Evolutionary conservation across 495 filamentous ascomycete species (phyloP).

Genomic region (Daldinia vernicosa): DNA sequence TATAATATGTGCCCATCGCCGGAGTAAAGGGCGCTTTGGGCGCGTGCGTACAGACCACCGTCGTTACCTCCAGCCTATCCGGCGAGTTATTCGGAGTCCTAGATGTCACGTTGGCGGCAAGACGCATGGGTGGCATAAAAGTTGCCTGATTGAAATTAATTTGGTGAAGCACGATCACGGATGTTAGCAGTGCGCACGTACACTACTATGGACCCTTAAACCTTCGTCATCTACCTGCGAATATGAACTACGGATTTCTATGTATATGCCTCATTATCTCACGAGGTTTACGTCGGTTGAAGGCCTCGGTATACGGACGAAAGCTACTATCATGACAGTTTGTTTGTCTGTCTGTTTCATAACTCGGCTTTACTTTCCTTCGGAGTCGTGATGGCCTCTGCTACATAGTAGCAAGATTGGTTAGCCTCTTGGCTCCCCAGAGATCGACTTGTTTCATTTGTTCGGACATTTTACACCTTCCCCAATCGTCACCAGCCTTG

Average conservation of each 20-base stretch:
- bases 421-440: conserved; percentile 39
- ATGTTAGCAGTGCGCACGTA: conserved; percentile 7
- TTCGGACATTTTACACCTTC: conserved; percentile 44
- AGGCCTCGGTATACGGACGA: conserved; percentile 6
- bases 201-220: conserved; percentile 3
- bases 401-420: conserved; percentile 15
- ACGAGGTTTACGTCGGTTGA: conserved; percentile 4
- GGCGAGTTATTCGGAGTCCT: conserved; percentile 12
- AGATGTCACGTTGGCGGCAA: conserved; percentile 35
- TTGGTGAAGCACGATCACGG: conserved; percentile 19
- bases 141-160: conserved; percentile 17
- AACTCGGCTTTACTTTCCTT: conserved; percentile 39
- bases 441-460: conserved; percentile 41
- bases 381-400: conserved; percentile 30
- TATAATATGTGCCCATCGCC: conserved; percentile 20
- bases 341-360: conserved; percentile 39
- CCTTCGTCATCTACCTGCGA: conserved; percentile 7
- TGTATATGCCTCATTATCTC: conserved; percentile 11
- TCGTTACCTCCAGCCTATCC: conserved; percentile 30
- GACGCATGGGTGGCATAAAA: conserved; percentile 21
- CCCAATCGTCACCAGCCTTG: conserved; percentile 37
- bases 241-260: not conserved
- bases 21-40: conserved; percentile 29
- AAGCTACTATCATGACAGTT: conserved; percentile 10
- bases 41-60: conserved; percentile 37